Conservation (phyloP, 495 filamentous ascomycete species). For the Chaetomium tenue region DNA sequence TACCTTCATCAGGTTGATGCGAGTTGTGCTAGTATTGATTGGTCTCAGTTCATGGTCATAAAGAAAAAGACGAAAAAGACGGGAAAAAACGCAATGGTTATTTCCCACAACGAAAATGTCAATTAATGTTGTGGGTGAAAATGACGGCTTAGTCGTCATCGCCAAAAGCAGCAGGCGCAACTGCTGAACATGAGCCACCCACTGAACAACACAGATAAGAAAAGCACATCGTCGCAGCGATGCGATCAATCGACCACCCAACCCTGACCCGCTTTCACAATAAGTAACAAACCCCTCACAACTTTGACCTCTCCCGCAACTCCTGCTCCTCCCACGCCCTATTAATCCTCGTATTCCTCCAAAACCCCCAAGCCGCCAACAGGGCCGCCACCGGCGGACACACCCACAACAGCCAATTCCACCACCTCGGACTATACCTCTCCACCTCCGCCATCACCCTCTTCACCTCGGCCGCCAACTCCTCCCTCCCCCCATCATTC, state of each 20-base stretch:
- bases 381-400: slow-evolving; percentile 68
- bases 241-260: not conserved
- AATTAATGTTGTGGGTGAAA: not conserved
- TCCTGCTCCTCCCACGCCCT: slow-evolving; percentile 66
- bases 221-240: slow-evolving; percentile 2
- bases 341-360: slow-evolving; percentile 64
- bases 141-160: not conserved
- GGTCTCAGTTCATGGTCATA: not conserved
- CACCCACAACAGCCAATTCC: slow-evolving; percentile 70
- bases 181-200: not conserved
- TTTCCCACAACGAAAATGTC: not conserved
- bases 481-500: slow-evolving; percentile 75
- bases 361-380: slow-evolving; percentile 64
- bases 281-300: slow-evolving; percentile 46
- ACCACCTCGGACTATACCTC: slow-evolving; percentile 68
- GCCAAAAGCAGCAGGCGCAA: not conserved
- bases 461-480: slow-evolving; percentile 63
- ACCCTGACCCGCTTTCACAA: not conserved
- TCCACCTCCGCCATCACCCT: slow-evolving; percentile 61
- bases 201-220: not conserved
- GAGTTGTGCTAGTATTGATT: not conserved
- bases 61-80: not conserved
- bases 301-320: slow-evolving; percentile 64
- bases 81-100: too few relatives aligned
- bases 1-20: not conserved